Base-by-base conservation (phyloP, 1,284 basidiomycete genomes). In the Mycocalia duriaeana region DNA sequence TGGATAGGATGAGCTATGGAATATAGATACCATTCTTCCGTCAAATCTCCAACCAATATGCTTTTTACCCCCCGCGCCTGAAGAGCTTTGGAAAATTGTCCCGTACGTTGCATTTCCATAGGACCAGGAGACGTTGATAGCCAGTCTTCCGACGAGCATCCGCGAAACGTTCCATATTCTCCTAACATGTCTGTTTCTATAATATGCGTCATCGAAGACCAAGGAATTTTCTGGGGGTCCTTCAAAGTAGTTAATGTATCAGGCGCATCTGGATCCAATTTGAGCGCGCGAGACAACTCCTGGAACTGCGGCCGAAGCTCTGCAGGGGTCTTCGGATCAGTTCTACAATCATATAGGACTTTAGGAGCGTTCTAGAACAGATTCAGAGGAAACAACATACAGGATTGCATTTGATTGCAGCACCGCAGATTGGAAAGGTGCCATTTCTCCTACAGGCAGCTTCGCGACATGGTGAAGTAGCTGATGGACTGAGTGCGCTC, bases 11-110 rank as follows among this genome's bases (percentile, higher is more conserved):
- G 79, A 2, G 82, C 79, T 53, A 85, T 77, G 7, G 81, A 75
- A 56, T 89, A 89, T 48, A 88, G 73, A 60, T 79, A 84, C 83
- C 86, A 89, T 62, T 89, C 87, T 54, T 89, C 87, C 14, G 70
- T 70, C 42, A 88, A 69, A 50, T 89, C 84, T 5, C 88, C 87
- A 18, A 84, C 62, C 36, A 83, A 65, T 47, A 89, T 68, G 56
- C 73, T 77, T 34, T 67, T 69, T 24, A 89, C 71, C 2, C 87
- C 86, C 19, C 77, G 80, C 14, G 68, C 72, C 24, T 58, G 63
- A 6, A 89, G 71, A 3, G 69, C 75, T 5, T 62, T 61, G 0
- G 81, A 82, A 47, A 89, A 70, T 2, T 63, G 69, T 3, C 84
- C 82, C 0, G 71, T 70, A n/a, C 76, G 75, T 58, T 90, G 87